phyloP scores from a whole-genome alignment of 2,329 filamentous ascomycete species.

The Ascochyta clinopodiicola region DNA sequence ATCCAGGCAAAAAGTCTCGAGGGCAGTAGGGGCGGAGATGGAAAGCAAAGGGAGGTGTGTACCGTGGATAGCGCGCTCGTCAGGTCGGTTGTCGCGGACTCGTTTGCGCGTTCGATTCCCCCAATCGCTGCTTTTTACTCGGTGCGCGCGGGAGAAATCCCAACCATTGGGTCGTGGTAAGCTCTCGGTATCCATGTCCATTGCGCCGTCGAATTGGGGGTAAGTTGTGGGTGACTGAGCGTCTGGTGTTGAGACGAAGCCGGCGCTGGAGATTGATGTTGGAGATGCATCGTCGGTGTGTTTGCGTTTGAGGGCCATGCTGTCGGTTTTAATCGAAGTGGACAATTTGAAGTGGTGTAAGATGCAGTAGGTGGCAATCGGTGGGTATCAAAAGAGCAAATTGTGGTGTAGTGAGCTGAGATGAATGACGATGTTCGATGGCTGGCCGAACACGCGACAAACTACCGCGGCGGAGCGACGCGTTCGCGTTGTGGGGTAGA shows the following conservation, averaged over 20 bases:
- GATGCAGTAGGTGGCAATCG: background rate
- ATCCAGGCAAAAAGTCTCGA: too few relatives aligned
- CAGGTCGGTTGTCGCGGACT: constrained; percentile 63
- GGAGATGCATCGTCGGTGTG: constrained; percentile 58
- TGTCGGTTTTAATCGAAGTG: background rate
- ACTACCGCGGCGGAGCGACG: constrained; percentile 23
- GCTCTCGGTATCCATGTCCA: constrained; percentile 32
- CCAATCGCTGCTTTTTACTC: constrained; percentile 50
- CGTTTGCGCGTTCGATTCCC: constrained; percentile 66
- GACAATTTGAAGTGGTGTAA: background rate
- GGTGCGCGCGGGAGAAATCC: constrained; percentile 35
- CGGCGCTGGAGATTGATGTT: constrained; percentile 50
- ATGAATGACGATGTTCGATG: constrained; percentile 30
- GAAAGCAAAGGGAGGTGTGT: constrained; percentile 7
- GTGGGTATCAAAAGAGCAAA: background rate
- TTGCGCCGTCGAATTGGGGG: constrained; percentile 27
- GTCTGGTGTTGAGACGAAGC: constrained; percentile 39
- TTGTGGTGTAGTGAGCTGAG: constrained; percentile 4
- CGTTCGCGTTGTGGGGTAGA: constrained; percentile 30
- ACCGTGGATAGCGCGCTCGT: constrained; percentile 64
- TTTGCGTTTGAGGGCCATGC: constrained; percentile 66
- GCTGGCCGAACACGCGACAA: constrained; percentile 31
- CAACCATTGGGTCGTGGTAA: constrained; percentile 24
- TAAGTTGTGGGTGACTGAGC: constrained; percentile 37
- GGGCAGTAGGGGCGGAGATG: too few relatives aligned